Percentiles rank a stretch among this genome's conserved stretches.
phyloP scores from a whole-genome alignment of 805 yeast species.

The Wilhelminamyces savonicus region DNA sequence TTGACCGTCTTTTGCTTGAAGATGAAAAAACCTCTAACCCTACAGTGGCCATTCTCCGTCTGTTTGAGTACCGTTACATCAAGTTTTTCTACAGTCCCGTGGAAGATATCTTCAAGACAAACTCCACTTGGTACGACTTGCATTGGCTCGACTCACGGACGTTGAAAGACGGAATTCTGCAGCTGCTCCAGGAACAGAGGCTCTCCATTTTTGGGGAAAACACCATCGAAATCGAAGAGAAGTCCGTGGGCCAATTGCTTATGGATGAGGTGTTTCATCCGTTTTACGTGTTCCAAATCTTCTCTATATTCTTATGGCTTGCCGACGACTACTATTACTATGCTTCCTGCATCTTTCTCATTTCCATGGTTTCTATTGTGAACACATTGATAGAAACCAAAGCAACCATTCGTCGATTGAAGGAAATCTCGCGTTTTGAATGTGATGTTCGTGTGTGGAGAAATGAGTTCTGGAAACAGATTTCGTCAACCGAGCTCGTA shows the following conservation, averaged over 20 bases:
- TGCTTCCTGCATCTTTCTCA: constrained; percentile 85
- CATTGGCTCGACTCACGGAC: constrained; percentile 61
- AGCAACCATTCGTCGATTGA: constrained; percentile 62
- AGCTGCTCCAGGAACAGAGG: constrained; percentile 63
- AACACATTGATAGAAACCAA: constrained; percentile 86
- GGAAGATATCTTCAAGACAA: constrained; percentile 79
- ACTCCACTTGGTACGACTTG: constrained; percentile 80
- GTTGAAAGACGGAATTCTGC: constrained; percentile 64
- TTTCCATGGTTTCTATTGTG: constrained; percentile 72
- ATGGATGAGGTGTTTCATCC: constrained; percentile 92
- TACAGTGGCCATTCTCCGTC: constrained; percentile 59
- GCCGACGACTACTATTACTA: constrained; percentile 90
- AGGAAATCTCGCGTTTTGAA: constrained; percentile 65
- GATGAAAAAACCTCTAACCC: constrained; percentile 49
- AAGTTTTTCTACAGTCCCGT: constrained; percentile 78
- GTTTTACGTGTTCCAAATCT: constrained; percentile 89
- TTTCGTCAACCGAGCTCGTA: constrained; percentile 70
- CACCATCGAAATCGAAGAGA: constrained; percentile 68
- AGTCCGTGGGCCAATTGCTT: constrained; percentile 56
- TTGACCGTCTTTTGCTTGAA: constrained; percentile 9
- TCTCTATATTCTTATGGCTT: constrained; percentile 87
- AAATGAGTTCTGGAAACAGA: constrained; percentile 87
- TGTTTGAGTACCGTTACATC: constrained; percentile 78
- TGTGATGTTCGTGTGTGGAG: constrained; percentile 86
- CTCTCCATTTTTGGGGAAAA: constrained; percentile 71